Conservation (phyloP, 2,329 filamentous ascomycete genomes). For the Phaeosphaeriaceae sp. region DNA sequence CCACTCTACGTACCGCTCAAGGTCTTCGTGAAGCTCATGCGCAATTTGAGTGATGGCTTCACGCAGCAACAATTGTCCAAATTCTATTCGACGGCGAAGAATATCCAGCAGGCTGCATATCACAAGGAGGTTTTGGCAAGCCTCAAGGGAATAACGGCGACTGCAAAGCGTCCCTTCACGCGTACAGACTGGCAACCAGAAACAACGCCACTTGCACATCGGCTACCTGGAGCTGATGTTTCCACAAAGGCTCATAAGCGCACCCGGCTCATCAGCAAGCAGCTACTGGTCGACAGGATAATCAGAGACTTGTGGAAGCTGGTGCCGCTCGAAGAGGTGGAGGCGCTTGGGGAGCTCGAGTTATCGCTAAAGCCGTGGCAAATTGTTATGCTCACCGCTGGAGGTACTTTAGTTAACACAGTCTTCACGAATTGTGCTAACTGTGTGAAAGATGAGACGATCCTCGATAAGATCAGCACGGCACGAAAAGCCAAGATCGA, state of each 20-base stretch:
- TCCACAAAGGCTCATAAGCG: constrained; percentile 9
- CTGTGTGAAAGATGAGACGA: constrained; percentile 22
- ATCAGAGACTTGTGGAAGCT: constrained; percentile 43
- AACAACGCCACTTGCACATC: constrained; percentile 28
- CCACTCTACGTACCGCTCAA: constrained; percentile 38
- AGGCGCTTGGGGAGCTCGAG: constrained; percentile 45
- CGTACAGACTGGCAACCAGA: constrained; percentile 45
- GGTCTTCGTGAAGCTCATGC: constrained; percentile 33
- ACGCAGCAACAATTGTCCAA: constrained; percentile 36
- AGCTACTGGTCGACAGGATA: constrained; percentile 42
- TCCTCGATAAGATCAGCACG: constrained; percentile 37
- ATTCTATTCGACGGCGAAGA: constrained; percentile 39
- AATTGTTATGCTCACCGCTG: constrained; percentile 34
- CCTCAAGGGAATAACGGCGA: constrained; percentile 19
- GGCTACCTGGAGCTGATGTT: constrained; percentile 32
- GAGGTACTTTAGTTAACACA: constrained; percentile 21
- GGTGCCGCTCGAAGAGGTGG: constrained; percentile 44
- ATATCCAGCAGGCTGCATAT: constrained; percentile 22
- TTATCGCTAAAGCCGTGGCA: constrained; percentile 44
- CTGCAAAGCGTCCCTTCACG: constrained; percentile 19
- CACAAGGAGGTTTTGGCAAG: constrained; percentile 24
- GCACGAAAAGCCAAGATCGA: constrained; percentile 40
- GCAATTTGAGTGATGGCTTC: constrained; percentile 34
- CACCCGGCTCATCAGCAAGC: constrained; percentile 30
- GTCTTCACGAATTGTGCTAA: constrained; percentile 7